A percentile compares a stretch with the other conserved stretches of the same genome.
Evolutionary conservation across 2,329 filamentous ascomycete genomes (phyloP).

Genomic region (Lasiodiplodia hormozganensis): DNA sequence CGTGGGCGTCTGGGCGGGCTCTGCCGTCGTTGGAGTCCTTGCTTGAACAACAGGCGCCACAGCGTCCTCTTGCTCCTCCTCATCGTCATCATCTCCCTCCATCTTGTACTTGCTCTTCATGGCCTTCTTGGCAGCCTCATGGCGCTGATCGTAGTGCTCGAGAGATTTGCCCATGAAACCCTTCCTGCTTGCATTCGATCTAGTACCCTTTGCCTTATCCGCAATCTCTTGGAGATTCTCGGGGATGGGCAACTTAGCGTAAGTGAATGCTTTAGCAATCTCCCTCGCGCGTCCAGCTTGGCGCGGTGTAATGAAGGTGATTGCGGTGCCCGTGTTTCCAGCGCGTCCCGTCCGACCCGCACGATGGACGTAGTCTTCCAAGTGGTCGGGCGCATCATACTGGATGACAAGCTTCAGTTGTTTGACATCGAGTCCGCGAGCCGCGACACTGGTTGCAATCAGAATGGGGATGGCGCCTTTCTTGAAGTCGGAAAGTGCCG

Average conservation of each 20-base stretch:
- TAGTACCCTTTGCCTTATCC: constrained; percentile 87
- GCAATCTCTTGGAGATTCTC: constrained; percentile 68
- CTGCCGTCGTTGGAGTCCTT: constrained; percentile 57
- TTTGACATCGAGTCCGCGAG: constrained; percentile 93
- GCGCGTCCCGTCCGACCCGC: constrained; percentile 93
- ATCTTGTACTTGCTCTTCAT: constrained; percentile 74
- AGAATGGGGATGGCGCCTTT: constrained; percentile 87
- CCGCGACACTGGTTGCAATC: constrained; percentile 93
- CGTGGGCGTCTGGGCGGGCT: constrained; percentile 29
- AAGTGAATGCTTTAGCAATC: constrained; percentile 88
- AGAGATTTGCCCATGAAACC: constrained; percentile 96
- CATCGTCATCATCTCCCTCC: constrained; percentile 76
- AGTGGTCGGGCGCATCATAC: constrained; percentile 90
- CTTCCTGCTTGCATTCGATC: constrained; percentile 80
- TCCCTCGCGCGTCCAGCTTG: constrained; percentile 91
- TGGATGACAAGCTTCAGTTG: constrained; percentile 96
- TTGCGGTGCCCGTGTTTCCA: constrained; percentile 91
- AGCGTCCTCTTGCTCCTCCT: constrained; percentile 71
- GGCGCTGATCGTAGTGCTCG: constrained; percentile 88
- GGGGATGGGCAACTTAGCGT: constrained; percentile 85
- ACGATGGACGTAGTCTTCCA: constrained; percentile 96
- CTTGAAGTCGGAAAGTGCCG: constrained; percentile 92
- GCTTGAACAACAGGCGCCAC: constrained; percentile 65
- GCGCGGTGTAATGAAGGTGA: constrained; percentile 90
- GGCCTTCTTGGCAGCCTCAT: constrained; percentile 83